Evolutionary conservation across 257 asterid genomes (phyloP).

Genomic region (Fraxinus pennsylvanica): DNA sequence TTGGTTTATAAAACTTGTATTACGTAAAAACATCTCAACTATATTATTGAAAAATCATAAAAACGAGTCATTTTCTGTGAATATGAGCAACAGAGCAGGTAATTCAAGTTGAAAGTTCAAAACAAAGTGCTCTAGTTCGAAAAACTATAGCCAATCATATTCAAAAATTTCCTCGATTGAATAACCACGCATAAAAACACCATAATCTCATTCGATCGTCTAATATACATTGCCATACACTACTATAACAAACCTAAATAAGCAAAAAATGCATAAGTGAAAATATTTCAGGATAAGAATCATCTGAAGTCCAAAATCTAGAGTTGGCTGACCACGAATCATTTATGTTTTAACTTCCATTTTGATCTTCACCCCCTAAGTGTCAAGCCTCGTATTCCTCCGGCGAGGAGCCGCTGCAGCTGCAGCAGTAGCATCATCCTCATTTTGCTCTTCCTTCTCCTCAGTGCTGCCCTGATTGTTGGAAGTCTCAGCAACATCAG

Average conservation of each 20-base stretch:
- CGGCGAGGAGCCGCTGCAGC: slow-evolving; percentile 50
- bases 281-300: slow-evolving; percentile 18
- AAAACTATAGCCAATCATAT: neutral
- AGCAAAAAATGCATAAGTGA: slow-evolving; percentile 26
- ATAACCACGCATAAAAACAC: slow-evolving; percentile 13
- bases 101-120: neutral
- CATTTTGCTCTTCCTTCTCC: slow-evolving; percentile 60
- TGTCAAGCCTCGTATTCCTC: slow-evolving; percentile 66
- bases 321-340: neutral
- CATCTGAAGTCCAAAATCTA: slow-evolving; percentile 23
- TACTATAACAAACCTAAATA: slow-evolving; percentile 31
- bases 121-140: neutral
- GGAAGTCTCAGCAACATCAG: slow-evolving; percentile 60
- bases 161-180: slow-evolving; percentile 24
- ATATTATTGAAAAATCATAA: too few relatives aligned
- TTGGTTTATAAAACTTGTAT: too few relatives aligned
- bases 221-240: slow-evolving; percentile 38
- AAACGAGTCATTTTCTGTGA: too few relatives aligned
- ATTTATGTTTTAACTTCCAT: slow-evolving; percentile 1
- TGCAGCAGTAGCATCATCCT: neutral
- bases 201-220: slow-evolving; percentile 19
- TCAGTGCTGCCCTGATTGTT: slow-evolving; percentile 54
- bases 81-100: too few relatives aligned
- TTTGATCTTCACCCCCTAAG: slow-evolving; percentile 28
- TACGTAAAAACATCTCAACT: too few relatives aligned